phyloP scores from a whole-genome alignment of 495 filamentous ascomycete species.

The Lentithecium fluviatile region DNA sequence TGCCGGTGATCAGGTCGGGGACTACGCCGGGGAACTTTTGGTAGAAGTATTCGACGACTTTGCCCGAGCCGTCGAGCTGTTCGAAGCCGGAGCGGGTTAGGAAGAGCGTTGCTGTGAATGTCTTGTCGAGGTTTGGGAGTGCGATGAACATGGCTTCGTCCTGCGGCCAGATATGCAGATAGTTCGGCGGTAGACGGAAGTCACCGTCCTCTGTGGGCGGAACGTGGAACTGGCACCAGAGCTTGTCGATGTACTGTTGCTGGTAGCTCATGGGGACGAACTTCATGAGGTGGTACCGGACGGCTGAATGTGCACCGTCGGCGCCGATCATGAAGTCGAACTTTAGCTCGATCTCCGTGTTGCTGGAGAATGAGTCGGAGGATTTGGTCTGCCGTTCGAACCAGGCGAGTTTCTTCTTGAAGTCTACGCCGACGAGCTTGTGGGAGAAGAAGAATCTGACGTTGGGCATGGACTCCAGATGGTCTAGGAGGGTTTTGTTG shows the following conservation, averaged over 20 bases:
- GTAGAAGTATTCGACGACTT: constrained; percentile 71
- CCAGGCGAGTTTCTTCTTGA: constrained; percentile 76
- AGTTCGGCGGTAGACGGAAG: constrained; percentile 81
- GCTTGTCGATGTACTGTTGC: constrained; percentile 92
- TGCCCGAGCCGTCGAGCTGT: constrained; percentile 54
- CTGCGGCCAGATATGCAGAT: constrained; percentile 97
- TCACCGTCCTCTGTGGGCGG: constrained; percentile 54
- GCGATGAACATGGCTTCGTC: constrained; percentile 97
- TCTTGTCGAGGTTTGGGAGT: constrained; percentile 80
- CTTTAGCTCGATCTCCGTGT: constrained; percentile 63
- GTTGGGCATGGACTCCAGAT: constrained; percentile 76
- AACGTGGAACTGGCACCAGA: constrained; percentile 97
- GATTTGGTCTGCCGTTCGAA: constrained; percentile 62
- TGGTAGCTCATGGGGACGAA: constrained; percentile 82
- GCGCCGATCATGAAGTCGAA: constrained; percentile 95
- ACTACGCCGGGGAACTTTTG: constrained; percentile 80
- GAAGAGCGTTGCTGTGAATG: constrained; percentile 96
- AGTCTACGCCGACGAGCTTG: constrained; percentile 84
- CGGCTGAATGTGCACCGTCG: constrained; percentile 89
- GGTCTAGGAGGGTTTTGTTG: constrained; percentile 84
- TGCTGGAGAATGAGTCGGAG: constrained; percentile 34
- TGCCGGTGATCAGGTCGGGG: constrained; percentile 70
- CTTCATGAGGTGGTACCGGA: constrained; percentile 92
- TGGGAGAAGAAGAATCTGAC: constrained; percentile 89
- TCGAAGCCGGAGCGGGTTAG: constrained; percentile 63